Evolutionary conservation across 2,329 filamentous ascomycete species (phyloP).

Genomic region (Pseudogymnoascus sp.): DNA sequence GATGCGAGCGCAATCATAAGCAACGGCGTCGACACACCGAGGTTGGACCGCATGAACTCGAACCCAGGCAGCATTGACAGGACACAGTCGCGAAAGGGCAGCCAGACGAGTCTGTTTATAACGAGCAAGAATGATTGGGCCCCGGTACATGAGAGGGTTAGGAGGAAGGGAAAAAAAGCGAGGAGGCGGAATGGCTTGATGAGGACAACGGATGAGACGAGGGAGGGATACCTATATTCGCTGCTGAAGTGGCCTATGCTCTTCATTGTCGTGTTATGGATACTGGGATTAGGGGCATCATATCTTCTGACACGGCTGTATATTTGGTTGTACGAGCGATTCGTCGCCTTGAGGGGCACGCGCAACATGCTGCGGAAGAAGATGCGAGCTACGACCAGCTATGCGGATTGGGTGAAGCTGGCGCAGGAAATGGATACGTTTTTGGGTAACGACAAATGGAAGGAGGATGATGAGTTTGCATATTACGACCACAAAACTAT

Average conservation of each 20-base stretch:
- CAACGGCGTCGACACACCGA: conserved; percentile 1
- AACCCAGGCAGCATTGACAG: neutral
- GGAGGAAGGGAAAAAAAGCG: conserved; percentile 30
- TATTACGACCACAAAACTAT: conserved; percentile 89
- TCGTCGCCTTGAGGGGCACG: conserved; percentile 78
- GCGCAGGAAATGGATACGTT: conserved; percentile 74
- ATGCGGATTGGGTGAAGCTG: conserved; percentile 74
- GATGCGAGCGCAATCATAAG: conserved; percentile 31
- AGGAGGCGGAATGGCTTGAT: conserved; percentile 35
- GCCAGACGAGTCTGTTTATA: conserved; percentile 49
- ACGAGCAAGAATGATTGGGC: conserved; percentile 94
- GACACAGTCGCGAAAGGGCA: conserved; percentile 9
- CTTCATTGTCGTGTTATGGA: conserved; percentile 71
- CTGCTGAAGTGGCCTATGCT: conserved; percentile 90
- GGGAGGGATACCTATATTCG: conserved; percentile 86
- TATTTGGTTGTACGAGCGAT: conserved; percentile 87
- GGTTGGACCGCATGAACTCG: conserved; percentile 4
- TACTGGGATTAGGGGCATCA: conserved; percentile 61
- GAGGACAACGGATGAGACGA: conserved; percentile 78
- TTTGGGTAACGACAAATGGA: conserved; percentile 75
- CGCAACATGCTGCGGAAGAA: conserved; percentile 63
- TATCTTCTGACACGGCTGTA: conserved; percentile 83
- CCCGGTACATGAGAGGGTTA: conserved; percentile 68
- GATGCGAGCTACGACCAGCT: conserved; percentile 65
- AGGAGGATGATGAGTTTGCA: conserved; percentile 66